A percentile compares a stretch with the other conserved stretches of the same genome.
phyloP scores from a whole-genome alignment of 345 rosid genomes.

The Lenwebbia sp. region DNA sequence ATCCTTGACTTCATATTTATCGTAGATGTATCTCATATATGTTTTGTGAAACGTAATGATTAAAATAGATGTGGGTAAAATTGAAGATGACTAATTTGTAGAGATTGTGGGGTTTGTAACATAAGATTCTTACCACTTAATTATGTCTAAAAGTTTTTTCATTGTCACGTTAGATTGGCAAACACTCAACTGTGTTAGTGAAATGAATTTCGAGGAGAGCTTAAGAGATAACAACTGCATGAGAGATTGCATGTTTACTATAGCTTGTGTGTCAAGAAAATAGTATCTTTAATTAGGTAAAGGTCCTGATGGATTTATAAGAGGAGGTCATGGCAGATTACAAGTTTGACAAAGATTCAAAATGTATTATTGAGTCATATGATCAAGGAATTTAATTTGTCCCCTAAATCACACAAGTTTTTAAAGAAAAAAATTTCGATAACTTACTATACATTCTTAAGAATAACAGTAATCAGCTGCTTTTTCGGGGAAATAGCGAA shows the following conservation, averaged over 20 bases:
- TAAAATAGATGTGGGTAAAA: background rate
- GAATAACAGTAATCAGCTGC: background rate
- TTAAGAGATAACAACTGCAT: background rate
- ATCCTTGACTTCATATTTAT: background rate
- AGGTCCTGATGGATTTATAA: background rate
- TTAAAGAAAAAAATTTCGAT: background rate
- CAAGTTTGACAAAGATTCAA: background rate
- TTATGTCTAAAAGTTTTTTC: background rate
- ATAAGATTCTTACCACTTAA: background rate
- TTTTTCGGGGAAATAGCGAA: background rate
- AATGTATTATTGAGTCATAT: background rate
- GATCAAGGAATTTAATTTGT: background rate
- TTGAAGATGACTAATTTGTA: background rate
- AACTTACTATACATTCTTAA: background rate
- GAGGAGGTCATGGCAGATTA: background rate
- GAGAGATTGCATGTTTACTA: background rate
- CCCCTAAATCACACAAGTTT: background rate
- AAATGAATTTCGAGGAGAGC: background rate
- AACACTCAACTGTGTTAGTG: background rate
- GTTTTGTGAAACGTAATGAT: background rate
- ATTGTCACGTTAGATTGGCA: background rate
- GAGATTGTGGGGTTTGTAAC: background rate
- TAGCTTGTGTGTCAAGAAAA: background rate
- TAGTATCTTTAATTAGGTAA: background rate
- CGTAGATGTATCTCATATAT: background rate